phyloP scores from a whole-genome alignment of 1,139 yeast genomes.

The Candida sojae region DNA sequence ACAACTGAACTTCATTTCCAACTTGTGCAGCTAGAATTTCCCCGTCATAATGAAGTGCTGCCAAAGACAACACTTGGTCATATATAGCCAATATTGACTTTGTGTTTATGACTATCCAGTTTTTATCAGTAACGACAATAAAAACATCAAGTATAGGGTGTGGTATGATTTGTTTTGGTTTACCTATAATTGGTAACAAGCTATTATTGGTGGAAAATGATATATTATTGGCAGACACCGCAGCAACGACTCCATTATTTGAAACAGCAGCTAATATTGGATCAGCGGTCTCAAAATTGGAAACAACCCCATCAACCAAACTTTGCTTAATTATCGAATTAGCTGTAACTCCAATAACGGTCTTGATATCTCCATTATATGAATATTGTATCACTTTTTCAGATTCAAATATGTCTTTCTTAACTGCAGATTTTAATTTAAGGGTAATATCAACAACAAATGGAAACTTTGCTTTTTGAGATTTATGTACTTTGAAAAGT shows the following conservation, averaged over 20 bases:
- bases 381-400: background rate
- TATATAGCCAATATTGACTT: slow-evolving; percentile 2
- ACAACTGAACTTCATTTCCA: slow-evolving; percentile 12
- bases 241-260: slow-evolving; percentile 7
- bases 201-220: slow-evolving; percentile 6
- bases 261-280: background rate
- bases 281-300: background rate
- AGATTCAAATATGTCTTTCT: background rate
- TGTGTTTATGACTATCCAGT: slow-evolving; percentile 8
- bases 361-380: slow-evolving; percentile 1
- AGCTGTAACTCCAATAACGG: background rate
- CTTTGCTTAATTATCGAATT: slow-evolving; percentile 2
- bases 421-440: background rate
- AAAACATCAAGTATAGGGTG: slow-evolving; percentile 14
- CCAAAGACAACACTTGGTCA: slow-evolving; percentile 11
- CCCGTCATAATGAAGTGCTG: slow-evolving; percentile 68
- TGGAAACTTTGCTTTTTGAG: slow-evolving; percentile 38
- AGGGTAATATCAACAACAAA: slow-evolving; percentile 17
- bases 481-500: slow-evolving; percentile 44
- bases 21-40: slow-evolving; percentile 54
- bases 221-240: background rate
- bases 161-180: slow-evolving; percentile 4
- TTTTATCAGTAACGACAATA: slow-evolving; percentile 4
- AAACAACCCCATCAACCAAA: background rate
- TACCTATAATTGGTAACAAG: slow-evolving; percentile 6